Evolutionary conservation across 352 stramenopile species (phyloP).

Genomic region (Thraustotheca clavata): DNA sequence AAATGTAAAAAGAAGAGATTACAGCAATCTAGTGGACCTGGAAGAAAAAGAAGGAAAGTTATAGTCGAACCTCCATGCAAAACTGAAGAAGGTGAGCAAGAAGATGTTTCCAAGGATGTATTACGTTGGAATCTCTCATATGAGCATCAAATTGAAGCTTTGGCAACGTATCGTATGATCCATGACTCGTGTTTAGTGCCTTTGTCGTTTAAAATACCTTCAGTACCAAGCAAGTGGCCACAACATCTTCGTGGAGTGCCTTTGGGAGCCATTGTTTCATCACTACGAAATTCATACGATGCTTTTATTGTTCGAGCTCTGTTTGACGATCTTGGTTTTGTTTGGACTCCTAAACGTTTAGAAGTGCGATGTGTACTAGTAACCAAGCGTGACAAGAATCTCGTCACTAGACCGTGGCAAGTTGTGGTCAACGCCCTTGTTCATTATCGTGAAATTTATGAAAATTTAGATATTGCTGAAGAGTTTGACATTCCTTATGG

Average conservation of each 20-base stretch:
- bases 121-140: no score
- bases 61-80: no score
- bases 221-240: constrained; percentile 37
- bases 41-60: no score
- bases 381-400: not conserved
- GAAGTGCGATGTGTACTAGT: not conserved
- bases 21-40: no score
- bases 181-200: constrained; percentile 43
- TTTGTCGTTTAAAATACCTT: constrained; percentile 72
- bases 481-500: not conserved
- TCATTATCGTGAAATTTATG: not conserved
- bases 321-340: not conserved
- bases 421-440: not conserved
- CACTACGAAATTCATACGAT: no score
- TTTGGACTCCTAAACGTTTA: not conserved
- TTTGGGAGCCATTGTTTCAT: no score
- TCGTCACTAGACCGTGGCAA: not conserved
- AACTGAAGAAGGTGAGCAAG: no score
- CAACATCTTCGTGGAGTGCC: constrained; percentile 31
- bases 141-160: constrained; percentile 47
- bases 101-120: no score
- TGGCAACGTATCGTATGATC: constrained; percentile 39
- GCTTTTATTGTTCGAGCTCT: no score
- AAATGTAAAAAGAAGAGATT: no score
- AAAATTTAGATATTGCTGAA: not conserved